Base-by-base conservation (phyloP, 129 eudicot genomes). In the Artemisia argyi region DNA sequence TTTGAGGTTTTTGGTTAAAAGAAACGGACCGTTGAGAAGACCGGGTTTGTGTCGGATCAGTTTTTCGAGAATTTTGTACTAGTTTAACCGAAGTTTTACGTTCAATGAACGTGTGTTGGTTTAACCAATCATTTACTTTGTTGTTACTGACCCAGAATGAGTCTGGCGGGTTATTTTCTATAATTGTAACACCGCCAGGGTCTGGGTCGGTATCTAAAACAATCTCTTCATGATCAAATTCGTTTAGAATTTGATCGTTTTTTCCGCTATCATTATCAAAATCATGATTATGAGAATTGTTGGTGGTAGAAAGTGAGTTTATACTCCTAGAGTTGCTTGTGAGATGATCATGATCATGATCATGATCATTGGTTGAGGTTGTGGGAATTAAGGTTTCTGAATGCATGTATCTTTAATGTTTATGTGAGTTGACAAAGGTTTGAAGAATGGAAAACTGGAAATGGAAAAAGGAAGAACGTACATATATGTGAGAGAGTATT, bases 111-210 rank as follows among this genome's bases (percentile, higher is more conserved):
- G 91, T 85, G 68, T 86, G 69, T 39, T 68, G 69, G 66, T 78
- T 66, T 7, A 86, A 53, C 91, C 91, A 86, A 50, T 86, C 85
- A 0, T 74, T 66, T 17, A 83, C 91, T 16, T 77, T 75, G 54
- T 51, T 66, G 11, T 58, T 73, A n/a, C 88, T 65, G 24, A 86
- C 76, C 82, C 85, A 83, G 11, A 75, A 83, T 0, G 91, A 86
- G n/a, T 86, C 85, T 55, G 86, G 88, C 28, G 85, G 91, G 57
- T 78, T 71, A 22, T 17, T 54, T 7, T 78, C 76, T 5, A 13
- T 24, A 10, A 15, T 30, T 3, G 18, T 24, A 20, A 15, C 65
- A 11, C 70, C 55, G 24, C 0, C 47, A 11, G 28, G 12, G 12
- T 20, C 57, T 5, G 69, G 70, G 15, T 69, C 76, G 20, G n/a